These are phyloP conservation scores for Sordariomycetes sp. DNA, from an alignment of 2,329 filamentous ascomycete species.

Conservation along the genomic window DNA sequence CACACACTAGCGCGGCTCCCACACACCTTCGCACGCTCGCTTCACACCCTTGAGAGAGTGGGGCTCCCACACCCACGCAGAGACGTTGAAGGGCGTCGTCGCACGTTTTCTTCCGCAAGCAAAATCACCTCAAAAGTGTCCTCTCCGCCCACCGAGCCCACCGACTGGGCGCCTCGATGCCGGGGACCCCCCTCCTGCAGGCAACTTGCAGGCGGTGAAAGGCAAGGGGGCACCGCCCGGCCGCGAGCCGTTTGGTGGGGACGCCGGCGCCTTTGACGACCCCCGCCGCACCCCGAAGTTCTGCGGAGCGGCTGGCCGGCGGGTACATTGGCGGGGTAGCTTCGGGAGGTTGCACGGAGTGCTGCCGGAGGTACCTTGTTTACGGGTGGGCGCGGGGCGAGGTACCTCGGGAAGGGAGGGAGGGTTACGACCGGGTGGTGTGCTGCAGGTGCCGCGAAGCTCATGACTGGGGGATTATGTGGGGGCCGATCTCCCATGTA, in stretches of 20 bases:
- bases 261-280: background rate
- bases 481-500: background rate
- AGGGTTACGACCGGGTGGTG: background rate
- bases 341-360: background rate
- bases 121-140: background rate
- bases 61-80: background rate
- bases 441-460: background rate
- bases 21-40: background rate
- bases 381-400: background rate
- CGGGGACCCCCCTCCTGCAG: background rate
- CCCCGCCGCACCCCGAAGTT: background rate
- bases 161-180: background rate
- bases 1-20: background rate
- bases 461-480: background rate
- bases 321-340: background rate
- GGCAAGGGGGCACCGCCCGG: background rate
- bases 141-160: background rate
- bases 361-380: background rate
- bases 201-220: conserved; percentile 3
- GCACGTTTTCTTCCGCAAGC: background rate
- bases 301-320: background rate
- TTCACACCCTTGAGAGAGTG: background rate
- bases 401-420: background rate
- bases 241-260: conserved; percentile 1
- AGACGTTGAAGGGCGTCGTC: background rate